Evolutionary conservation across 768 basidiomycete genomes (phyloP), one percentile per base, ranked within the genome.

Genomic region (Artomyces pyxidatus): DNA sequence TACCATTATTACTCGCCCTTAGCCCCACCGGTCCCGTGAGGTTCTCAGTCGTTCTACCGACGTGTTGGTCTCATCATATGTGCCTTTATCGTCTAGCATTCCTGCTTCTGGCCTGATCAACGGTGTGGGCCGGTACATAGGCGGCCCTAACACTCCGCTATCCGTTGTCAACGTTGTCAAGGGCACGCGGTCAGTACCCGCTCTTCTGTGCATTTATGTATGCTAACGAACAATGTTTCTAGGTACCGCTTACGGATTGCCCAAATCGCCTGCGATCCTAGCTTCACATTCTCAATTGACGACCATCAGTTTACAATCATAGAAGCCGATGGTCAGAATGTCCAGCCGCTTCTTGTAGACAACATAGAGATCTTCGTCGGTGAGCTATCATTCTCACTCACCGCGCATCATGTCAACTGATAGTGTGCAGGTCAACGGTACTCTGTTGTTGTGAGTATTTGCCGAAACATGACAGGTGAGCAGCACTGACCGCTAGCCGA

Each of bases 201-300:
- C 6, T 35, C 3, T 17, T 35, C 4, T 6, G 32, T 35, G 12
- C 14, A 35, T 8, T 12, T n/a, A 17, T 35, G 7, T 35, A 17
- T 35, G 32, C 7, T 7, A 17, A 35, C 32, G 12, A 17, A 35
- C 32, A 6, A 14, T 3, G 32, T 12, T 7, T 6, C 12, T 1
- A 35, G 32, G 3, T 81, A 81, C 53, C 73, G 81, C 16, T 75
- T 82, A 62, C 72, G 80, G 3, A 29, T 83, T 1, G 50, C 82
- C 27, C 63, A 68, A 7, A 68, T 73, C 9, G 74, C 78, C 19
- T 82, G 81, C 56, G 60, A 66, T 64, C 60, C 64, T 14, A 37
- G 47, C 25, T 63, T 46, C 46, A 38, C 12, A 8, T 61, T 65
- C 49, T 59, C 60, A 10, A 61, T 63, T 28, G 62, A 63, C 26